Evolutionary conservation across 1,284 basidiomycete genomes (phyloP), one percentile per base, ranked within the genome.

Genomic region (Heterobasidion occidentale): DNA sequence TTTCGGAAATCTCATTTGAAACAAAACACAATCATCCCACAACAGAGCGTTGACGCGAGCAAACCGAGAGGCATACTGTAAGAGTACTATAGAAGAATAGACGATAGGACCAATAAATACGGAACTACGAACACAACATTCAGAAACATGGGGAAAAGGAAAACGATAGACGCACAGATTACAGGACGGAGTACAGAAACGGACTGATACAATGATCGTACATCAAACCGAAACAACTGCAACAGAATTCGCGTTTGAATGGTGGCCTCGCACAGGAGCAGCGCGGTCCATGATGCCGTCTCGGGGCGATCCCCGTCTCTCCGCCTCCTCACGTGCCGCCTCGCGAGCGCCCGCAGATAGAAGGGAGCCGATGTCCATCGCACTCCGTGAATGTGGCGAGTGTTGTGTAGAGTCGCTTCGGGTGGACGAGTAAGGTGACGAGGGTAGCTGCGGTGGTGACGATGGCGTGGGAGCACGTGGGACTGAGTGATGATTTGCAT

Each of bases 291-390:
- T 36, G 27, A n/a, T 19, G 34, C 52, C 20, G 15, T 53, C 42
- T n/a, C 36, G 19, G 36, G 15, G 42, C 38, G 52, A 53, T 17
- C 52, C 19, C 52, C 46, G n/a, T 17, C 44, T 44, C 8, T 53
- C 45, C n/a, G 51, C 54, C 20, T 60, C 53, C 12, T 55, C 59
- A n/a, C 49, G 53, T 5, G 55, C 38, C 27, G 53, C 53, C 36
- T 48, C 53, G n/a, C 53, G 53, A 52, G 53, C 48, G 36, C 47
- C 49, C 6, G 45, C 34, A 14, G 62, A 47, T 49, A 62, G 50
- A 49, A 62, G 49, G 38, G 59, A 54, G 53, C 55, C 51, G 46
- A 63, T 58, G 36, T 58, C 57, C 62, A 61, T 58, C 19, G 57
- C 48, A 46, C 53, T 38, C 17, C 35, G 33, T 19, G 57, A 54